phyloP scores from a whole-genome alignment of 2,329 filamentous ascomycete species.

The Paecilomyces variotii region DNA sequence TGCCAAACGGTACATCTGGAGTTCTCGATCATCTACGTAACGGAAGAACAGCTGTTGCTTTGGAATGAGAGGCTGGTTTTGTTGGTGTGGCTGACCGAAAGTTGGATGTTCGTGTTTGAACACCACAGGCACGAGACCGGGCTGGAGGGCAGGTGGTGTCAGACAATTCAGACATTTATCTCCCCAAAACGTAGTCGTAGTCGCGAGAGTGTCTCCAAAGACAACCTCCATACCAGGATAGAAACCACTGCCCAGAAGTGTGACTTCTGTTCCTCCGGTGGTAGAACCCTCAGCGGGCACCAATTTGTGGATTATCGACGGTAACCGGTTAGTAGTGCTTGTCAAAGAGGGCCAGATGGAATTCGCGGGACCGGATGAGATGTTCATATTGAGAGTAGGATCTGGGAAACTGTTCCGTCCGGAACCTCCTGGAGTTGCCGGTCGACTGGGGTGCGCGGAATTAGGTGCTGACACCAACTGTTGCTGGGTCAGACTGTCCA shows the following conservation, averaged over 20 bases:
- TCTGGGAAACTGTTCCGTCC: conserved; percentile 37
- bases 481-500: conserved; percentile 58
- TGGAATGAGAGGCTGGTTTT: conserved; percentile 34
- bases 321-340: conserved; percentile 44
- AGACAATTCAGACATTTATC: conserved; percentile 72
- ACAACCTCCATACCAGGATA: conserved; percentile 72
- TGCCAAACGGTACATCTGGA: conserved; percentile 39
- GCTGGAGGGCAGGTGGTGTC: conserved; percentile 60
- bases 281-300: conserved; percentile 76
- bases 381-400: conserved; percentile 17
- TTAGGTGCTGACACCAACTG: conserved; percentile 64
- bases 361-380: conserved; percentile 40
- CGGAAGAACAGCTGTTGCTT: conserved; percentile 55
- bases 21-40: conserved; percentile 50
- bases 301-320: conserved; percentile 68
- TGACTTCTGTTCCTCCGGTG: conserved; percentile 78
- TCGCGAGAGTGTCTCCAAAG: conserved; percentile 64
- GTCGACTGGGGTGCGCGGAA: conserved; percentile 67
- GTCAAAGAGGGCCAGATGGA: conserved; percentile 47
- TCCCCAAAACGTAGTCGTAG: conserved; percentile 73
- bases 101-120: conserved; percentile 51
- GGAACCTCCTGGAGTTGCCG: conserved; percentile 57
- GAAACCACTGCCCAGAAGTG: conserved; percentile 72
- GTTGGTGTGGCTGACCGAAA: conserved; percentile 37
- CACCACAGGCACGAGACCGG: conserved; percentile 63